Evolutionary conservation across 2,329 filamentous ascomycete species (phyloP).

Genomic region (Ustulina deusta): DNA sequence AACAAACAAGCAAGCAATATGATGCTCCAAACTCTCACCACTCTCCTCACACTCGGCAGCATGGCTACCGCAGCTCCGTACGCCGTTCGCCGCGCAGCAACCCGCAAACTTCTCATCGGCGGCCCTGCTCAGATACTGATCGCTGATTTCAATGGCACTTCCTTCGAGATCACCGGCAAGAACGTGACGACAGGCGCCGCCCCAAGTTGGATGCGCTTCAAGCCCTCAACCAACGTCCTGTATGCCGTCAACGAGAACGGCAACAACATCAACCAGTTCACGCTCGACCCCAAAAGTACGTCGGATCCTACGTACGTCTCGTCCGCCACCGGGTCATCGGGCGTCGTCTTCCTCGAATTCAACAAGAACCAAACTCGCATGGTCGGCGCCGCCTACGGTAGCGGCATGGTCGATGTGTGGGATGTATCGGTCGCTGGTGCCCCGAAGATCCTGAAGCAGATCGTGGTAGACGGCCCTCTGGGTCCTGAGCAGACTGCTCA

Average conservation of each 20-base stretch:
- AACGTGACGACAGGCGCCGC: conserved; percentile 47
- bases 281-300: conserved; percentile 50
- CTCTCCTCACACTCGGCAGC: conserved; percentile 45
- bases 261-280: conserved; percentile 55
- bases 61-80: conserved; percentile 44
- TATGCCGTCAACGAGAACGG: conserved; percentile 64
- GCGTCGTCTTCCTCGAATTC: conserved; percentile 63
- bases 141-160: conserved; percentile 56
- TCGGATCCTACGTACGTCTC: conserved; percentile 50
- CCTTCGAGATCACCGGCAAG: conserved; percentile 56
- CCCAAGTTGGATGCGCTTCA: conserved; percentile 62
- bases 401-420: conserved; percentile 60
- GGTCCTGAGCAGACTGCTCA: conserved; percentile 48
- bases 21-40: conserved; percentile 39
- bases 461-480: conserved; percentile 52
- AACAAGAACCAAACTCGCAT: conserved; percentile 59
- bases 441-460: conserved; percentile 55
- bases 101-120: conserved; percentile 56
- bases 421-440: conserved; percentile 53
- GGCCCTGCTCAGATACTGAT: conserved; percentile 56
- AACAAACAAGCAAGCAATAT: conserved; percentile 33
- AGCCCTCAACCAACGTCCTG: conserved; percentile 53
- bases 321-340: conserved; percentile 53
- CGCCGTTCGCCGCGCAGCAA: conserved; percentile 26
- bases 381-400: conserved; percentile 59